Evolutionary conservation across 2,329 filamentous ascomycete genomes (phyloP).

Genomic region (Fusarium pilosicola): DNA sequence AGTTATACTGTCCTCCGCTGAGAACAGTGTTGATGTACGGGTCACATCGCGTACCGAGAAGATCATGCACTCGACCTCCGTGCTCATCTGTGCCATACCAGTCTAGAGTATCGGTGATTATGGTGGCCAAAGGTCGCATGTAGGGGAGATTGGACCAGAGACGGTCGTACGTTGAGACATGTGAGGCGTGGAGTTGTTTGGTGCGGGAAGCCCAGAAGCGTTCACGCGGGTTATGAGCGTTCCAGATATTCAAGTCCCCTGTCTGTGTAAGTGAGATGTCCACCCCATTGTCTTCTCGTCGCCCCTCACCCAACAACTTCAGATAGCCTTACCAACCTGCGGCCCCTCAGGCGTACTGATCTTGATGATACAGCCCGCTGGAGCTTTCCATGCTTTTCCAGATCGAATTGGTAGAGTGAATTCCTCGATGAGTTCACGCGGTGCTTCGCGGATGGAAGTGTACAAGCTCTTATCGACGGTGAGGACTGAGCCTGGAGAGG

Average conservation of each 20-base stretch:
- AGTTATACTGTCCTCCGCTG: conserved; percentile 77
- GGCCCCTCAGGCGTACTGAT: conserved; percentile 81
- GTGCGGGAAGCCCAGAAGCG: conserved; percentile 85
- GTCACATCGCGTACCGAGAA: conserved; percentile 85
- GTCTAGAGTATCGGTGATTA: conserved; percentile 73
- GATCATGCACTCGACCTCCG: conserved; percentile 77
- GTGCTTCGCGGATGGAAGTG: conserved; percentile 66
- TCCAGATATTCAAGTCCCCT: conserved; percentile 87
- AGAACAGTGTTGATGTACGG: conserved; percentile 84
- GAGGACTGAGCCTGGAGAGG: conserved; percentile 55
- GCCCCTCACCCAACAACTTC: neutral
- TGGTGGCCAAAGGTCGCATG: conserved; percentile 78
- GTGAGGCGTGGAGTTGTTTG: conserved; percentile 79
- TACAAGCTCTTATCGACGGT: conserved; percentile 62
- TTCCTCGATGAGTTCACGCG: conserved; percentile 55
- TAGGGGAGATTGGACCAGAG: conserved; percentile 84
- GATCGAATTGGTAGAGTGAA: conserved; percentile 78
- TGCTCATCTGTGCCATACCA: conserved; percentile 70
- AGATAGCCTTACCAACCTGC: conserved; percentile 67
- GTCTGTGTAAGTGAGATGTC: neutral
- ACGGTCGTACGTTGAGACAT: conserved; percentile 76
- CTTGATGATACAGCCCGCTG: conserved; percentile 73
- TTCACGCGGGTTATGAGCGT: conserved; percentile 78
- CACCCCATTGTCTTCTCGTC: neutral
- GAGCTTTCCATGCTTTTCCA: conserved; percentile 77